These are phyloP conservation scores for Candida orba DNA, from an alignment of 805 yeast genomes.

Conservation along the genomic window DNA sequence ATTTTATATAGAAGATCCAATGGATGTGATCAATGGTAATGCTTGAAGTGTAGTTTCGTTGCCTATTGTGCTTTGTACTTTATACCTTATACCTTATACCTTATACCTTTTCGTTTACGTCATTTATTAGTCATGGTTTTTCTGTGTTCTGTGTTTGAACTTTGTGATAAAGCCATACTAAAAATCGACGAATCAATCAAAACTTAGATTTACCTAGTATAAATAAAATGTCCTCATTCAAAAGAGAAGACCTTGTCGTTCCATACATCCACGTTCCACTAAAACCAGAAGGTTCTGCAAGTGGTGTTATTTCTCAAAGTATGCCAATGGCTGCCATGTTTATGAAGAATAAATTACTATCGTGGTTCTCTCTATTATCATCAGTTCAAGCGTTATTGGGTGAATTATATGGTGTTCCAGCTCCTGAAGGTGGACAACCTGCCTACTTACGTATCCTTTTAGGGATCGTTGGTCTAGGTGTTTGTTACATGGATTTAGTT, in stretches of 20 bases:
- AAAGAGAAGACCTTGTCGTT: conserved; percentile 31
- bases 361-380: conserved; percentile 50
- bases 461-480: conserved; percentile 39
- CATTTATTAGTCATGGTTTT: too few species aligned
- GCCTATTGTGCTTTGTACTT: too few species aligned
- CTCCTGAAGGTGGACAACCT: conserved; percentile 32
- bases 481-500: conserved; percentile 46
- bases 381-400: conserved; percentile 33
- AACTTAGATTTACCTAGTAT: conserved; percentile 3
- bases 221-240: conserved; percentile 20
- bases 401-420: conserved; percentile 20
- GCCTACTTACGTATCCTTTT: conserved; percentile 24
- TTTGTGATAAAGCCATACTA: neutral
- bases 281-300: conserved; percentile 37
- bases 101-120: too few species aligned
- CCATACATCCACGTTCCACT: conserved; percentile 42
- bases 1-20: too few species aligned
- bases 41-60: too few species aligned
- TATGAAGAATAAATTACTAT: conserved; percentile 42
- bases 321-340: conserved; percentile 68
- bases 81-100: too few species aligned
- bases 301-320: conserved; percentile 44
- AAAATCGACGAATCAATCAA: neutral
- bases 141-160: too few species aligned
- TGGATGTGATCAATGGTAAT: too few species aligned